Evolutionary conservation across 768 basidiomycete species (phyloP).

Genomic region (Zangia roseola): DNA sequence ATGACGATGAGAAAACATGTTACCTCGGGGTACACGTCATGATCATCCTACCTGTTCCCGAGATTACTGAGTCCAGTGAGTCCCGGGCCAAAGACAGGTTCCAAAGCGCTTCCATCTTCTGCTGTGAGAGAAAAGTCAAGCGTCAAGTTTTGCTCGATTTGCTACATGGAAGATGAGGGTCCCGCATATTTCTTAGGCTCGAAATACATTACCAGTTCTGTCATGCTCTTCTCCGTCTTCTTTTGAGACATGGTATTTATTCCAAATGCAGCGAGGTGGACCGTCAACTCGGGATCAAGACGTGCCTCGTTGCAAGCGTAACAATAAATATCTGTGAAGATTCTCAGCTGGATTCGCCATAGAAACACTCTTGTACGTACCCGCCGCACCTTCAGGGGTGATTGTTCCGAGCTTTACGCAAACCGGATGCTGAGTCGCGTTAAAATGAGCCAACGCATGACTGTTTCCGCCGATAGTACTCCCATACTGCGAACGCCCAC

Average conservation of each 20-base stretch:
- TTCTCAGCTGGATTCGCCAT: background rate
- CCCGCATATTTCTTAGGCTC: background rate
- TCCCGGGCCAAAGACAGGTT: constrained; percentile 86
- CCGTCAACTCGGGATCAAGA: constrained; percentile 69
- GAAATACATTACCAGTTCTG: constrained; percentile 68
- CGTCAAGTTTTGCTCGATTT: constrained; percentile 94
- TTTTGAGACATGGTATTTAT: constrained; percentile 79
- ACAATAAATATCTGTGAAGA: constrained; percentile 78
- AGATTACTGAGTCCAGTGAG: constrained; percentile 89
- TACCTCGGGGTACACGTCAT: background rate
- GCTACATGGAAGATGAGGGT: constrained; percentile 40
- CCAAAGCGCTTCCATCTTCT: constrained; percentile 83
- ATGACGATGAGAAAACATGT: background rate
- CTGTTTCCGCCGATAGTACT: constrained; percentile 84
- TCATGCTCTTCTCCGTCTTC: constrained; percentile 97
- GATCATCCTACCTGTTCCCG: constrained; percentile 68
- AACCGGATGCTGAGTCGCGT: constrained; percentile 69
- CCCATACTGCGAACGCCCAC: constrained; percentile 84
- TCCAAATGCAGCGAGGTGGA: constrained; percentile 79
- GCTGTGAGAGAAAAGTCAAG: constrained; percentile 92
- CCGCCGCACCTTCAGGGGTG: constrained; percentile 89
- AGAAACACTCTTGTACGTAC: constrained; percentile 40
- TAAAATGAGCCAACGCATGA: constrained; percentile 80
- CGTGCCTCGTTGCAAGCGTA: constrained; percentile 86
- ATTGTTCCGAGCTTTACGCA: constrained; percentile 96